phyloP scores from a whole-genome alignment of 2,329 filamentous ascomycete genomes.

The Colletotrichum sp. region DNA sequence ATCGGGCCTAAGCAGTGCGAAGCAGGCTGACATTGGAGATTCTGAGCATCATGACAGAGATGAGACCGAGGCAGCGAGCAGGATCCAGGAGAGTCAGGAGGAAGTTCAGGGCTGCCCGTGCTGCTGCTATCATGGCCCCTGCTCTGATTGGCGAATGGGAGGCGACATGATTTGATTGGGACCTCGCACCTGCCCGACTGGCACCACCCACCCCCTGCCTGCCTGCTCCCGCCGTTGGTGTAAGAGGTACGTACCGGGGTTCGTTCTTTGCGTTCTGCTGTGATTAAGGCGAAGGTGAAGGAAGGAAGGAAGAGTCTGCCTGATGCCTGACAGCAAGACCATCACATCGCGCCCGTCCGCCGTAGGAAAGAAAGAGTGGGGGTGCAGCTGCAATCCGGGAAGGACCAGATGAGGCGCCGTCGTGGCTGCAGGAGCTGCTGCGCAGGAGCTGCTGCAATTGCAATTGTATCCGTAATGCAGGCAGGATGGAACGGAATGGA shows the following conservation, averaged over 20 bases:
- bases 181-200: neutral
- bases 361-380: neutral
- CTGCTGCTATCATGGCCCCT: neutral
- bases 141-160: neutral
- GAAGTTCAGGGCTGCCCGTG: neutral
- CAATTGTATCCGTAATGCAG: neutral
- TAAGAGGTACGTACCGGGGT: neutral
- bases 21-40: neutral
- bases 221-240: neutral
- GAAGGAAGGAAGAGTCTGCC: neutral
- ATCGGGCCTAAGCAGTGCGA: neutral
- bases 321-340: neutral
- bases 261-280: neutral
- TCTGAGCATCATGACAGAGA: neutral
- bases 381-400: neutral
- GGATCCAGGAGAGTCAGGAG: neutral
- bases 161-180: neutral
- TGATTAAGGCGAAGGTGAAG: neutral
- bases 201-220: neutral
- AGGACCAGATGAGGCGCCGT: neutral
- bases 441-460: neutral
- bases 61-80: neutral
- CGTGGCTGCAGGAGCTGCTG: neutral
- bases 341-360: neutral
- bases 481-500: neutral